A percentile compares a stretch with the other conserved stretches of the same genome.
phyloP scores from a whole-genome alignment of 2,329 filamentous ascomycete species.

The Paracorniculantispora psalliotae region DNA sequence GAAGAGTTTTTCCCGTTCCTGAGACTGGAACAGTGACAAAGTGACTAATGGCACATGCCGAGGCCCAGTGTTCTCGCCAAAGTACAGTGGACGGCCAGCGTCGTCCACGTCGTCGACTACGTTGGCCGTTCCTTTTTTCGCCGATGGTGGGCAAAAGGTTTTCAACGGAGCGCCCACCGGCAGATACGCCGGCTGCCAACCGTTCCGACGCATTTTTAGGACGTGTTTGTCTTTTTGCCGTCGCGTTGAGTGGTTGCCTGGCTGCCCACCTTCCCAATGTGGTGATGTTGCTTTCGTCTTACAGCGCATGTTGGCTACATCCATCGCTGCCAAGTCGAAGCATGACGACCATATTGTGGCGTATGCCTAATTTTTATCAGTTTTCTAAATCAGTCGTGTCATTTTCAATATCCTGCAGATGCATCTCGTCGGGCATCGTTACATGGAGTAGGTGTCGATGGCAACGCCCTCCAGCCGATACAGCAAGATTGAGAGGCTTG shows the following conservation, averaged over 20 bases:
- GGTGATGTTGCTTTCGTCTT: not conserved
- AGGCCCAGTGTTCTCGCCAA: not conserved
- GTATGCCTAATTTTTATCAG: not conserved
- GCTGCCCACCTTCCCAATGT: not conserved
- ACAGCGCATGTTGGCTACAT: not conserved
- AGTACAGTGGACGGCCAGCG: not conserved
- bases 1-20: conserved; percentile 7
- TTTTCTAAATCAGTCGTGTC: not conserved
- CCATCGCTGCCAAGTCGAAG: not conserved
- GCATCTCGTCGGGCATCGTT: not conserved
- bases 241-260: not conserved
- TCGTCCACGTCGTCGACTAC: too few species aligned
- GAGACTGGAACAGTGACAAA: not conserved
- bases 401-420: not conserved
- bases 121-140: not conserved
- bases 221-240: not conserved
- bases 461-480: not conserved
- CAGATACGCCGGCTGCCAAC: not conserved
- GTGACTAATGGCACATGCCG: not conserved
- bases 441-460: not conserved
- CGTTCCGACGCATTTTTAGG: not conserved
- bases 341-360: not conserved
- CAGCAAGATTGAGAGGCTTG: not conserved
- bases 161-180: conserved; percentile 6
- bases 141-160: not conserved